Base-by-base conservation (phyloP, 2,329 filamentous ascomycete genomes). In the Fonsecaea pugnacius region DNA sequence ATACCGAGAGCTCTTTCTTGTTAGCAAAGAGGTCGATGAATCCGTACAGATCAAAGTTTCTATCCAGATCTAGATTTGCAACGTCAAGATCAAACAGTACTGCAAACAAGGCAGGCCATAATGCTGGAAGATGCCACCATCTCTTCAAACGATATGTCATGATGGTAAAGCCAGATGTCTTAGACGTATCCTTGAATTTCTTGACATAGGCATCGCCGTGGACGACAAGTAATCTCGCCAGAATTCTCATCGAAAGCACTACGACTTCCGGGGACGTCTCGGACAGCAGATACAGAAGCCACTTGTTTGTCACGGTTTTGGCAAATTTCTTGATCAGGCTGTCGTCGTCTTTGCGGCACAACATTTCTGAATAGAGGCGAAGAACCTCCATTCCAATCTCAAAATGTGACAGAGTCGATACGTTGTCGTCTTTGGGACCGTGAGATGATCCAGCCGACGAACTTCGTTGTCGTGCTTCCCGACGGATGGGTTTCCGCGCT, bases 241-340 rank as follows among this genome's bases (percentile, higher is more conserved):
- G 80, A 58, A 99, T 94, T 72, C 90, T 93, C 70, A 88, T 85
- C 14, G 91, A 91, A 58, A 92, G 85, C 14, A 92, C 83, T 10
- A 97, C 89, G 24, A 96, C 89, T 69, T 92, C 89, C 5, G 91
- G 84, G 64, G 98, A 91, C 66, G 91, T 87, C 74, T 97, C 93
- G 7, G 91, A 91, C 57, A 98, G 83, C 14, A 99, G 85, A 76
- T 97, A 96, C 14, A 99, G 80, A 14, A 96, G 84, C 93, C 93
- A 97, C 89, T 96, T 96, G 71, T 96, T 96, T 24, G 94, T 97
- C 8, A 99, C 94, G 1, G 94, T 96, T 73, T 90, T 91, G 4
- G 92, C 91, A 80, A 99, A 98, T 71, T 92, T 95, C 73, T 89
- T 87, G 62, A 96, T 90, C 66, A 89, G 87, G 14, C 81, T 81